Conservation (phyloP, 164 flowering plant species). For the Protea cynaroides region DNA sequence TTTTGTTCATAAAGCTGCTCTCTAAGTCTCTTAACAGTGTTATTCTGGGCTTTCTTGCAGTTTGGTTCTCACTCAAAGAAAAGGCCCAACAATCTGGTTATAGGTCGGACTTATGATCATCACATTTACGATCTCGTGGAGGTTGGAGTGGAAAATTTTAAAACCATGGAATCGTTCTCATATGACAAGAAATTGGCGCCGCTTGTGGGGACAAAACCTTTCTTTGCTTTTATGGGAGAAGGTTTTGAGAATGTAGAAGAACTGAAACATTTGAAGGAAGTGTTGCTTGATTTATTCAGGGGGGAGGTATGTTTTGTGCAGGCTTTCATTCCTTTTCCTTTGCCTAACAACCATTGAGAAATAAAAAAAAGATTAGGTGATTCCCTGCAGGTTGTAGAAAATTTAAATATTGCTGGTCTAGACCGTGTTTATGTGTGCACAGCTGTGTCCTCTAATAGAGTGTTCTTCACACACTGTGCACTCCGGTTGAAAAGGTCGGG, state of each 20-base stretch:
- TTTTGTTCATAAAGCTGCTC: no score
- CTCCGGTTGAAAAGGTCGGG: constrained; percentile 83
- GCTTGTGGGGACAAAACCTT: constrained; percentile 67
- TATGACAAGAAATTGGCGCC: constrained; percentile 82
- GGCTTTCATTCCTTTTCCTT: background rate
- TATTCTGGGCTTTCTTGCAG: constrained; percentile 25
- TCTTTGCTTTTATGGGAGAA: constrained; percentile 81
- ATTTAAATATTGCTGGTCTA: constrained; percentile 78
- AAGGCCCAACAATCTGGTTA: constrained; percentile 78
- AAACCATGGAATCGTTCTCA: constrained; percentile 47
- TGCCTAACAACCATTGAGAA: background rate
- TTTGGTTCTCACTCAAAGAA: constrained; percentile 90
- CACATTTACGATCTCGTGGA: constrained; percentile 94
- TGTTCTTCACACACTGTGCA: constrained; percentile 79
- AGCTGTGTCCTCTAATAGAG: constrained; percentile 61
- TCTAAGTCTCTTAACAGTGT: no score
- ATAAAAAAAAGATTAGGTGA: background rate
- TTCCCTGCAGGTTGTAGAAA: constrained; percentile 65
- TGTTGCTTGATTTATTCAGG: constrained; percentile 69
- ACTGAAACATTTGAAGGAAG: constrained; percentile 90
- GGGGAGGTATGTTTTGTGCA: constrained; percentile 59
- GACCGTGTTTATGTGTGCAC: constrained; percentile 78
- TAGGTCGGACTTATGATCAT: constrained; percentile 81
- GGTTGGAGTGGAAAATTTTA: constrained; percentile 88
- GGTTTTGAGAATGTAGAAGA: constrained; percentile 79